phyloP scores from a whole-genome alignment of 306 rosid species.

The Alnus glutinosa region DNA sequence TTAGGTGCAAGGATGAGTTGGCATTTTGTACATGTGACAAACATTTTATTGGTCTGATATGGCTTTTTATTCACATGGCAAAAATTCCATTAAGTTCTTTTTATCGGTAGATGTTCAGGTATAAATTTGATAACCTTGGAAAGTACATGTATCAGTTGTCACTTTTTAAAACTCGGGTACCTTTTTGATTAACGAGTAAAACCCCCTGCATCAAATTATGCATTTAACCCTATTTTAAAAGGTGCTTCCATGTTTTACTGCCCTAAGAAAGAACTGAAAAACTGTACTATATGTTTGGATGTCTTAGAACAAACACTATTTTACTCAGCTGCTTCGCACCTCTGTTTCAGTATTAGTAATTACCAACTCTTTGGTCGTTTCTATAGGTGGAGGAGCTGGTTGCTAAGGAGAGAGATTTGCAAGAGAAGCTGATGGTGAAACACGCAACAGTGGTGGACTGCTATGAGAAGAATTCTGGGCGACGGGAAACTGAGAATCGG shows the following conservation, averaged over 20 bases:
- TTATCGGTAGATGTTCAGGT: too few species aligned
- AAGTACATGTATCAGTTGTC: too few species aligned
- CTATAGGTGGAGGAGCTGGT: slow-evolving; percentile 86
- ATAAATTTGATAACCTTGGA: too few species aligned
- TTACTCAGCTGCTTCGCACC: neutral
- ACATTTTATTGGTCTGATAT: too few species aligned
- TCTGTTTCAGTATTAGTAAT: slow-evolving; percentile 10
- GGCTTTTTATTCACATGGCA: too few species aligned
- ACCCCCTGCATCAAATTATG: too few species aligned
- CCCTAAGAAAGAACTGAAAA: neutral
- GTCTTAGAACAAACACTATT: neutral
- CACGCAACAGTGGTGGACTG: slow-evolving; percentile 81
- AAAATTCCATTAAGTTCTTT: too few species aligned
- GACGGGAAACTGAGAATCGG: slow-evolving; percentile 90
- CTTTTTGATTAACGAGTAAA: too few species aligned
- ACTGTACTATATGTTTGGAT: neutral
- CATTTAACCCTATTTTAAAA: neutral
- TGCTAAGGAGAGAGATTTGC: slow-evolving; percentile 80
- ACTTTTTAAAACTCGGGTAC: too few species aligned
- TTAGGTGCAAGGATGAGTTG: too few species aligned
- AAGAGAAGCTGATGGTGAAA: slow-evolving; percentile 76
- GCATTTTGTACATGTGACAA: too few species aligned
- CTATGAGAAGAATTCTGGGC: slow-evolving; percentile 84
- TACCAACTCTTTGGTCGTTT: slow-evolving; percentile 13
- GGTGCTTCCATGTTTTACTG: neutral